phyloP scores from a whole-genome alignment of 306 rosid genomes.

The Hippophae tibetana region DNA sequence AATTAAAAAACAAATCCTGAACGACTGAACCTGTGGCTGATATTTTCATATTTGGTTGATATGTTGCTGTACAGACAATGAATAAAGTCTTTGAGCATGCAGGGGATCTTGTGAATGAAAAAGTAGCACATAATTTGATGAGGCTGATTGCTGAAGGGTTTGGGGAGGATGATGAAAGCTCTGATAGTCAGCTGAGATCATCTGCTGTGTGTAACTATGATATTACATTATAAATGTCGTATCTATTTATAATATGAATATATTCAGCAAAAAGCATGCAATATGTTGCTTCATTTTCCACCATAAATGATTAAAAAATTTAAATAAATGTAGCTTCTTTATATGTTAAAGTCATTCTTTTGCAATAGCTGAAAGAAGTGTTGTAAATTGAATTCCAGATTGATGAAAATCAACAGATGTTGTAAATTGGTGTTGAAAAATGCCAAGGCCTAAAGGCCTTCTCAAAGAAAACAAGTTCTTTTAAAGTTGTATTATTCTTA shows the following conservation, averaged over 20 bases:
- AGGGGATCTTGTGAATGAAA: slow-evolving; percentile 90
- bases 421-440: no score
- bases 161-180: slow-evolving; percentile 81
- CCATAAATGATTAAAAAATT: not conserved
- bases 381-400: no score
- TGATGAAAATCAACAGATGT: no score
- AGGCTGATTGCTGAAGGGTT: slow-evolving; percentile 97
- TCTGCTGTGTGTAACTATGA: slow-evolving; percentile 68
- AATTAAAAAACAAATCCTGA: not conserved
- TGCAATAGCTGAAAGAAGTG: no score
- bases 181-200: slow-evolving; percentile 83
- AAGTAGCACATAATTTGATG: slow-evolving; percentile 97
- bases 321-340: no score
- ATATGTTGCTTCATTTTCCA: not conserved
- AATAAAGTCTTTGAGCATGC: slow-evolving; percentile 99
- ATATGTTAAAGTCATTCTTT: no score
- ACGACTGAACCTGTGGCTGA: not conserved
- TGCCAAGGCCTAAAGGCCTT: no score
- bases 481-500: no score
- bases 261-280: slow-evolving; percentile 3
- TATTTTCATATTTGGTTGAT: slow-evolving; percentile 7
- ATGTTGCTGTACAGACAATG: slow-evolving; percentile 59
- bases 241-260: no score
- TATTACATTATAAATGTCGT: slow-evolving; percentile 6
- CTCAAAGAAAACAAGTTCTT: no score